Base-by-base conservation (phyloP, 2,329 filamentous ascomycete species). In the Aspergillus sp. region DNA sequence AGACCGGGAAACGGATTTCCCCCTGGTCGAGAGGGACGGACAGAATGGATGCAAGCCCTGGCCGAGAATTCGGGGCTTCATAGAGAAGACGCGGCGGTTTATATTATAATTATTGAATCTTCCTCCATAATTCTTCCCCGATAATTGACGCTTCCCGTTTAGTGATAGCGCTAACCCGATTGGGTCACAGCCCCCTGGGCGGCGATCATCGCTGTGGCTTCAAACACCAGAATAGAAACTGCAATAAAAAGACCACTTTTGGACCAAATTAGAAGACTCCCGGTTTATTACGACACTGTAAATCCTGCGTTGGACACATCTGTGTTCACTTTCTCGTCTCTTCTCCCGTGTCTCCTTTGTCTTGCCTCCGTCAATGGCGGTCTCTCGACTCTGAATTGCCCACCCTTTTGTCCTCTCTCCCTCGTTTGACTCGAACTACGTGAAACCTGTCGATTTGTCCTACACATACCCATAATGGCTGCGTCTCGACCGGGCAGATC, bases 401-500 rank as follows among this genome's bases (percentile, higher is more conserved):
- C 33, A 17, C 37, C 37, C 37, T 41, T 41, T 35, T n/a, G 30
- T n/a, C 32, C 17, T 30, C 20, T 41, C 45, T 42, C 17, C 12
- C n/a, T 15, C 23, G 7, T 7, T 15, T 25, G 41, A 15, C 10
- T 20, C n/a, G 13, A 19, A 30, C 25, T 30, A 39, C 37, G 37
- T 19, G 15, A 12, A 39, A 7, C 7, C 37, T 12, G 10, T 12
- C 4, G 10, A 12, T 12, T 12, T 30, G 10, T 12, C 10, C 25
- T 48, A 22, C 41, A 27, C 17, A 7, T 23, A 23, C n/a, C 12
- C 37, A 53, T 51, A 17, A 37, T 39, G 44, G 48, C 60, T 41
- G 66, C 64, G 44, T 54, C 61, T 27, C 57, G 57, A 35, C 60
- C 60, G n/a, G 49, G 53, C 46, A 57, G 58, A 51, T 60, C 60